These are phyloP conservation scores for Fraxinus sp. DNA, from an alignment of 305 asterid genomes.

Conservation along the genomic window DNA sequence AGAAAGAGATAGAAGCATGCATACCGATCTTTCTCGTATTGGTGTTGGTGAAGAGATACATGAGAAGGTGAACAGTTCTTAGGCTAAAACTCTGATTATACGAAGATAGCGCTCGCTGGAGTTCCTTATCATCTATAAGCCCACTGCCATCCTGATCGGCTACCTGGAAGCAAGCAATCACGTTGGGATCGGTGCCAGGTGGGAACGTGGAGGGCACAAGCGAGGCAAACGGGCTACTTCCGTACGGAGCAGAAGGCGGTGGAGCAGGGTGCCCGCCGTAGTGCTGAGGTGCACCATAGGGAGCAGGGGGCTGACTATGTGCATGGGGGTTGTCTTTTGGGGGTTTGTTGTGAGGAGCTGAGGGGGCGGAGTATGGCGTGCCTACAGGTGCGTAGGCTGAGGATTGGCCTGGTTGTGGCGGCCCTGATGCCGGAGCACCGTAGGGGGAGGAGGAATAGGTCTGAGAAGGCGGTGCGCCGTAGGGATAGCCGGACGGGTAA, in stretches of 20 bases:
- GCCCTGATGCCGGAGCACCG: conserved; percentile 42
- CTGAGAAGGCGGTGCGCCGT: conserved; percentile 49
- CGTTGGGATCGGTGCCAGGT: conserved; percentile 88
- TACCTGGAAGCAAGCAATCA: conserved; percentile 70
- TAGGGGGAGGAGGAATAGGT: conserved; percentile 38
- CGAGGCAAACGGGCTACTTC: conserved; percentile 61
- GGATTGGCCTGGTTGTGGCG: conserved; percentile 28
- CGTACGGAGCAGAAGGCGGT: conserved; percentile 55
- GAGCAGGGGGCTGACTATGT: neutral
- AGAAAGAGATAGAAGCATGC: neutral
- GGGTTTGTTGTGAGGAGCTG: conserved; percentile 28
- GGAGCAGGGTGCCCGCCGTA: conserved; percentile 56
- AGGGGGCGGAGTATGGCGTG: conserved; percentile 35
- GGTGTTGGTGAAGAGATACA: conserved; percentile 84
- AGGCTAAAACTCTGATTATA: conserved; percentile 76
- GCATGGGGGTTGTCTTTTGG: conserved; percentile 4
- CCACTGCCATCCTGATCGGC: conserved; percentile 98
- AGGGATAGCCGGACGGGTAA: conserved; percentile 51
- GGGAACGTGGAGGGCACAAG: conserved; percentile 77
- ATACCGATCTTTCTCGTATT: conserved; percentile 74
- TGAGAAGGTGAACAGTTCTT: conserved; percentile 89
- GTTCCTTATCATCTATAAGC: conserved; percentile 86
- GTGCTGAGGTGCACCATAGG: conserved; percentile 36
- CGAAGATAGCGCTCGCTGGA: conserved; percentile 70
- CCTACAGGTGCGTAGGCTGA: conserved; percentile 40